Base-by-base conservation (phyloP, 148 eudicot genomes). In the Pouteria glomerata region DNA sequence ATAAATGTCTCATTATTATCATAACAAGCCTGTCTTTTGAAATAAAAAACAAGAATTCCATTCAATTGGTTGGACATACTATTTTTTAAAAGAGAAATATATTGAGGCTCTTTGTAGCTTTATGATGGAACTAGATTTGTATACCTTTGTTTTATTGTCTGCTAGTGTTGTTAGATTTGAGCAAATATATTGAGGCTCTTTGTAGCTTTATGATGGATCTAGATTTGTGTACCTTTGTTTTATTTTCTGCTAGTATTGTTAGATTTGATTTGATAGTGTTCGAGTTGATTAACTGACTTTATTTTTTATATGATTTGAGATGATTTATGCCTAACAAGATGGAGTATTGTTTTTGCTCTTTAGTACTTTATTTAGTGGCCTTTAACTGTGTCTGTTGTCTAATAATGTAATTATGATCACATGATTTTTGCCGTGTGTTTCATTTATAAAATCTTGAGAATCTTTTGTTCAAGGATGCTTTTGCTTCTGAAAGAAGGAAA, bases 401-500 rank as follows among this genome's bases (percentile, higher is more conserved):
- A 18, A 44, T 62, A 5, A 37, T 62, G 66, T 21, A 24, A 62
- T 62, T 35, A 42, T 26, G 45, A 61, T 34, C 27, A n/a, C n/a
- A 8, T 23, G n/a, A 21, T 35, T 61, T 39, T 19, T 69, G 21
- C n/a, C 33, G 23, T 10, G 26, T 15, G 47, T 12, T 1, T 35
- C 14, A 4, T n/a, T n/a, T 41, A 16, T 23, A 19, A 39, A 63
- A 63, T 63, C 50, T 14, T 41, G 39, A 3, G 11, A 23, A 48
- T 41, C 18, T 19, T 47, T 27, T 35, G 33, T 73, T 80, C 57
- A 85, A 95, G 99, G 99, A 91, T 82, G 93, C 90, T 45, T 95
- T 83, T 85, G 99, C 81, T 63, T 82, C 99, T 62, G 99, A 95
- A 87, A 91, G 99, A 87, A 86, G 98, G 83, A 95, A 95, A 79